These are phyloP conservation scores for Pisolithus sp. DNA, from an alignment of 768 basidiomycete genomes.

Conservation along the genomic window DNA sequence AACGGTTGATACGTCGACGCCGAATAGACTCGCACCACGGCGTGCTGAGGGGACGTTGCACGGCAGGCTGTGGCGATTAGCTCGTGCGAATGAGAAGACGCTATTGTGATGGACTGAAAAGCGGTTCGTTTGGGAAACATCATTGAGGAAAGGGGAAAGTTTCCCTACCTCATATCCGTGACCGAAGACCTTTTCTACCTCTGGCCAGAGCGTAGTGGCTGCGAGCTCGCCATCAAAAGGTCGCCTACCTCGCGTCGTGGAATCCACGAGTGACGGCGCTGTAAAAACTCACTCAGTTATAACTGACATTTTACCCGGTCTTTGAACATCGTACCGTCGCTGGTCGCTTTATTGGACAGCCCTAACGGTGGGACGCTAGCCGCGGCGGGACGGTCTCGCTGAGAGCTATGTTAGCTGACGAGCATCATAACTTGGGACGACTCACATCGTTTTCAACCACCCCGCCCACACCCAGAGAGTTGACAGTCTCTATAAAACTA, in stretches of 20 bases:
- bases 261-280: conserved; percentile 15
- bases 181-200: conserved; percentile 93
- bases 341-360: conserved; percentile 88
- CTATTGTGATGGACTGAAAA: conserved; percentile 69
- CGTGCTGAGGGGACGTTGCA: conserved; percentile 82
- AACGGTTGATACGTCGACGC: conserved; percentile 63
- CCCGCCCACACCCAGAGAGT: conserved; percentile 41
- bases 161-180: conserved; percentile 89
- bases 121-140: background rate
- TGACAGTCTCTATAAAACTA: conserved; percentile 64
- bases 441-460: conserved; percentile 48
- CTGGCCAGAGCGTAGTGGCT: conserved; percentile 89
- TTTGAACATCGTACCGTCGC: conserved; percentile 47
- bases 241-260: conserved; percentile 25
- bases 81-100: conserved; percentile 60
- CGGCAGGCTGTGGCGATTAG: conserved; percentile 89
- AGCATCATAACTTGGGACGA: background rate
- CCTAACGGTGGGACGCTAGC: conserved; percentile 93
- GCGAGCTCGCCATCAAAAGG: conserved; percentile 92
- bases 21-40: conserved; percentile 79
- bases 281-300: conserved; percentile 2
- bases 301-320: background rate
- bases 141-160: background rate
- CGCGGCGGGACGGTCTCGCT: conserved; percentile 62
- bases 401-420: conserved; percentile 2